phyloP scores from a whole-genome alignment of 306 rosid species.

The Coriaria nepalensis region DNA sequence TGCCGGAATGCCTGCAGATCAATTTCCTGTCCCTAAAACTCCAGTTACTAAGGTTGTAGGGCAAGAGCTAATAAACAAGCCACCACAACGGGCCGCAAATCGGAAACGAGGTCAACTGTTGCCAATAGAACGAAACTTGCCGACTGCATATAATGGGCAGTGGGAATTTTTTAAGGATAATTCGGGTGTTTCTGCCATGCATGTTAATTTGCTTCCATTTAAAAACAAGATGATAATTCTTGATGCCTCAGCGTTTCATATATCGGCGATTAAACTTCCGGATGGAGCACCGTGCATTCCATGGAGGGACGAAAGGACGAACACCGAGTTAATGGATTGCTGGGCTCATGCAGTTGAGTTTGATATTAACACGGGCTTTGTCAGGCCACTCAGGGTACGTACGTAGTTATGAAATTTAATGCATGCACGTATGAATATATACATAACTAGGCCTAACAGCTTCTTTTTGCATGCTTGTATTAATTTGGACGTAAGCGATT shows the following conservation, averaged over 20 bases:
- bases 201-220: constrained; percentile 50
- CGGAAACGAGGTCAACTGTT: no score
- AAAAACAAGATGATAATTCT: constrained; percentile 39
- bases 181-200: constrained; percentile 73
- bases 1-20: no score
- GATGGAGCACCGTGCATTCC: constrained; percentile 27
- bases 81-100: no score
- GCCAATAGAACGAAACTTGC: no score
- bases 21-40: no score
- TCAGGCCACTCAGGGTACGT: constrained; percentile 62
- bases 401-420: neutral
- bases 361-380: constrained; percentile 27
- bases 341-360: constrained; percentile 59
- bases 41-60: no score
- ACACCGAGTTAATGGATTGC: constrained; percentile 22
- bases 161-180: neutral
- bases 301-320: constrained; percentile 4
- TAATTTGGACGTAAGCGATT: no score
- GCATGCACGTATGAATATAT: no score
- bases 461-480: no score
- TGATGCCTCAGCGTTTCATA: constrained; percentile 40
- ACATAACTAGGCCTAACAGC: no score
- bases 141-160: no score
- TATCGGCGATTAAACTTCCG: constrained; percentile 38
- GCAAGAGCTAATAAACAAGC: no score